These are phyloP conservation scores for Ophiostoma sp. DNA, from an alignment of 2,329 filamentous ascomycete genomes.

Conservation along the genomic window DNA sequence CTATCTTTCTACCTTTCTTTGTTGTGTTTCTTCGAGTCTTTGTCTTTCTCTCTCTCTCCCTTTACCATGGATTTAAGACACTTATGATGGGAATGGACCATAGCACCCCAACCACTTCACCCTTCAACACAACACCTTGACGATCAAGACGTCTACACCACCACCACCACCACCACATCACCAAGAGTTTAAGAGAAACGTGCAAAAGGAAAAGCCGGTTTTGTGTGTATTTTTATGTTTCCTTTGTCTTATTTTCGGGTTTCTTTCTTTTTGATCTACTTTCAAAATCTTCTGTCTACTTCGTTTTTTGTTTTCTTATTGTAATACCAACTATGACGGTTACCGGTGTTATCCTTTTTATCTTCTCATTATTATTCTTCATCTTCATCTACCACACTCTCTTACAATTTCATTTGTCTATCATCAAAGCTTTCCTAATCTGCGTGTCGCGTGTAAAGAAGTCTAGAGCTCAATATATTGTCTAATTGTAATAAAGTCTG, in stretches of 20 bases:
- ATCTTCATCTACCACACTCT: neutral
- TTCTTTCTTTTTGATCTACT: neutral
- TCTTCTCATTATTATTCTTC: neutral
- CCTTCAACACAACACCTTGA: neutral
- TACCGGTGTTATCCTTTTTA: constrained; percentile 3
- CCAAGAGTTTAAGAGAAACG: constrained; percentile 7
- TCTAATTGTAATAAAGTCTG: neutral
- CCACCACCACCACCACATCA: neutral
- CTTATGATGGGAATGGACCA: constrained; percentile 10
- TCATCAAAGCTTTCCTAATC: neutral
- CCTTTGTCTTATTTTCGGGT: neutral
- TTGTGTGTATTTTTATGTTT: constrained; percentile 13
- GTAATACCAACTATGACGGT: constrained; percentile 13
- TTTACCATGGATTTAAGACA: neutral
- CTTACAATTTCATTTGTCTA: neutral
- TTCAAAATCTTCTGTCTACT: neutral
- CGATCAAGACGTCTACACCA: neutral
- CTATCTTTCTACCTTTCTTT: neutral
- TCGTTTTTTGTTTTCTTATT: constrained; percentile 10
- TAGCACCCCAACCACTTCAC: neutral
- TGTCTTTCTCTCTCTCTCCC: neutral
- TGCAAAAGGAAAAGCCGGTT: constrained; percentile 11
- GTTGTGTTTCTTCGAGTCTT: constrained; percentile 2
- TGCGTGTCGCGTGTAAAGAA: neutral
- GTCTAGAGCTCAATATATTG: neutral